Evolutionary conservation across 805 yeast genomes (phyloP).

Genomic region (Maudiozyma serrabonitensis): DNA sequence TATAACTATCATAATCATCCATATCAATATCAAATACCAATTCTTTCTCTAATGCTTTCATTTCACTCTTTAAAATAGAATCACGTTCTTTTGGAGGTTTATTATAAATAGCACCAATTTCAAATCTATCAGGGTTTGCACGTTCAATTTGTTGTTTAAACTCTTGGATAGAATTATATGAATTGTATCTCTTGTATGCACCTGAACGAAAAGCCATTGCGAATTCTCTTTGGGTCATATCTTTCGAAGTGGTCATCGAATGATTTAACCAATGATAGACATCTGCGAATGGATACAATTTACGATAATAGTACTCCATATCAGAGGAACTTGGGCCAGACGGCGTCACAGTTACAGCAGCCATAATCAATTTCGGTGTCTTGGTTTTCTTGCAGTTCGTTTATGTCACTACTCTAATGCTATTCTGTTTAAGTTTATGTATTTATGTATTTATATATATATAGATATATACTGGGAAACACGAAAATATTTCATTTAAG

Average conservation of each 20-base stretch:
- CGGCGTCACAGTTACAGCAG: too few species aligned
- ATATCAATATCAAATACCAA: slow-evolving; percentile 94
- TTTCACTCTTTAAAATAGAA: slow-evolving; percentile 59
- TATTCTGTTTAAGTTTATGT: too few species aligned
- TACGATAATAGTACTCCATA: slow-evolving; percentile 61
- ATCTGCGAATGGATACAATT: slow-evolving; percentile 64
- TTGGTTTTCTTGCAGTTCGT: too few species aligned
- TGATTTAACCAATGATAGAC: slow-evolving; percentile 88
- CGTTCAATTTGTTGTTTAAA: slow-evolving; percentile 68
- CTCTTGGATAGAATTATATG: slow-evolving; percentile 56
- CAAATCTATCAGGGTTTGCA: slow-evolving; percentile 82
- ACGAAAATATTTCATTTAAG: too few species aligned
- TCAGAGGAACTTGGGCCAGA: slow-evolving; percentile 38
- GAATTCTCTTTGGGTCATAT: slow-evolving; percentile 83
- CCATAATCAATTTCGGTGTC: too few species aligned
- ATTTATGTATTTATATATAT: too few species aligned
- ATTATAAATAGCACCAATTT: slow-evolving; percentile 85
- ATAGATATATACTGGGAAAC: too few species aligned
- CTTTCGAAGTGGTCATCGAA: slow-evolving; percentile 55
- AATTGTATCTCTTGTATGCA: slow-evolving; percentile 82
- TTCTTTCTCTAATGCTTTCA: slow-evolving; percentile 79
- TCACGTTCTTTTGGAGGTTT: slow-evolving; percentile 83
- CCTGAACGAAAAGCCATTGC: slow-evolving; percentile 86
- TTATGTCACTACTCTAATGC: too few species aligned
- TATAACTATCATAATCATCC: slow-evolving; percentile 87